These are phyloP conservation scores for Pseudocercospora fuligena DNA, from an alignment of 2,329 filamentous ascomycete genomes.

Conservation along the genomic window DNA sequence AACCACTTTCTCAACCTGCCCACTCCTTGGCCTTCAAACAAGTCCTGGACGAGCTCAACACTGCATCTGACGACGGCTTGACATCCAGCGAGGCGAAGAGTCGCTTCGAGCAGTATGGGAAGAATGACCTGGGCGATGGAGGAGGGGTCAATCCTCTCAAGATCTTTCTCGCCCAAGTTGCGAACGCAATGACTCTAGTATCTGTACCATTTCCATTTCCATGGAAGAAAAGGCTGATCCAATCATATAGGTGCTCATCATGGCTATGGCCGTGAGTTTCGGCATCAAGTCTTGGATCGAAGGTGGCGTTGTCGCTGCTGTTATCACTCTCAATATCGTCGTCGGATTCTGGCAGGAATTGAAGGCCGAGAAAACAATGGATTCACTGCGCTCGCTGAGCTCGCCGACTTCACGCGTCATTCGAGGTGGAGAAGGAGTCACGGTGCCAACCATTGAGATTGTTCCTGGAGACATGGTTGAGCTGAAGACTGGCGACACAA, in stretches of 20 bases:
- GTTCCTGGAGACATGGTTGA: constrained; percentile 54
- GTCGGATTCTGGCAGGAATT: constrained; percentile 59
- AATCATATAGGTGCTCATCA: constrained; percentile 47
- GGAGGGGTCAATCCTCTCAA: constrained; percentile 71
- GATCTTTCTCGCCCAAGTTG: constrained; percentile 71
- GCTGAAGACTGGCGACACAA: constrained; percentile 52
- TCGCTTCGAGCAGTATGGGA: constrained; percentile 64
- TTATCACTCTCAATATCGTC: constrained; percentile 63
- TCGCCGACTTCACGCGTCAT: constrained; percentile 52
- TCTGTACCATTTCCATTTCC: constrained; percentile 3
- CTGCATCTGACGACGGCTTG: constrained; percentile 69
- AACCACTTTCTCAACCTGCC: constrained; percentile 63
- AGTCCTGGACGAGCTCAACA: constrained; percentile 62
- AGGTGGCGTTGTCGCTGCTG: constrained; percentile 62
- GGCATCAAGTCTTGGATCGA: constrained; percentile 65
- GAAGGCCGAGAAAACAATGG: constrained; percentile 55
- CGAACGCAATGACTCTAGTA: constrained; percentile 74
- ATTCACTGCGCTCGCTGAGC: constrained; percentile 50
- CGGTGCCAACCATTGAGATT: constrained; percentile 47
- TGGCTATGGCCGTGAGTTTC: constrained; percentile 54
- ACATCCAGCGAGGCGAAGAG: constrained; percentile 64
- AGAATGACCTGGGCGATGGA: constrained; percentile 73
- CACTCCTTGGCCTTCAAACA: constrained; percentile 61
- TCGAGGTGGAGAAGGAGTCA: constrained; percentile 50
- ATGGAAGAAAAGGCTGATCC: constrained; percentile 18